These are phyloP conservation scores for Epichloe brachyelytri DNA, from an alignment of 2,329 filamentous ascomycete species.

Conservation along the genomic window DNA sequence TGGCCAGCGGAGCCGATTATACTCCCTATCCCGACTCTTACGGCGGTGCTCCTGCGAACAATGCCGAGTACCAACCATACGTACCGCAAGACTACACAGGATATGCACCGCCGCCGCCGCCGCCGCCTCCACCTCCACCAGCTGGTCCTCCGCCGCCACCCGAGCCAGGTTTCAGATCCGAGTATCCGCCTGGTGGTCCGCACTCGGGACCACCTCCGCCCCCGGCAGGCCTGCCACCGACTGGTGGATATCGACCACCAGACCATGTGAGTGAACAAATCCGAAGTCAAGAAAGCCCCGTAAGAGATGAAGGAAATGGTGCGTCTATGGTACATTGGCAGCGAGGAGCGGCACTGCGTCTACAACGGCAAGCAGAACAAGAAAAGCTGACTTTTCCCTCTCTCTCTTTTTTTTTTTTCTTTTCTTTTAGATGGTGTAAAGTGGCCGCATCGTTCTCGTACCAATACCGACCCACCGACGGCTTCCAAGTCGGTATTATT, in stretches of 20 bases:
- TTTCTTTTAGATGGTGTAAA: conserved; percentile 18
- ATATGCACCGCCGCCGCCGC: conserved; percentile 22
- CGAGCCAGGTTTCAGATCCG: conserved; percentile 6
- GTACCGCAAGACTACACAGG: conserved; percentile 29
- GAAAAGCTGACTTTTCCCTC: conserved; percentile 5
- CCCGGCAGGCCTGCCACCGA: conserved; percentile 22
- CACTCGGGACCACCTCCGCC: conserved; percentile 18
- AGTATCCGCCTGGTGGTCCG: conserved; percentile 8
- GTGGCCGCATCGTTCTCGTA: background rate
- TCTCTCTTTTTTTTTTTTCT: background rate
- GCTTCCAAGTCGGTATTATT: conserved; percentile 32
- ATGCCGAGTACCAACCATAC: conserved; percentile 27
- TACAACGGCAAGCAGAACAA: conserved; percentile 8
- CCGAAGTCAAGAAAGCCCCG: conserved; percentile 14
- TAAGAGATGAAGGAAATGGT: conserved; percentile 22
- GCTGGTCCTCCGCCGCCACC: conserved; percentile 16
- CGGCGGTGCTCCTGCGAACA: conserved; percentile 11
- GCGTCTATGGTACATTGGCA: conserved; percentile 20
- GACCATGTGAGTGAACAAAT: conserved; percentile 31
- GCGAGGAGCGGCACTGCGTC: conserved; percentile 2
- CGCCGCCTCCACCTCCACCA: conserved; percentile 15
- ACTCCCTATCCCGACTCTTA: conserved; percentile 16
- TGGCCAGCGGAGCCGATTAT: conserved; percentile 5
- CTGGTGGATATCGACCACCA: conserved; percentile 22
- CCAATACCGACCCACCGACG: background rate